These are phyloP conservation scores for Paulownia fortunei DNA, from an alignment of 257 asterid species.

Conservation along the genomic window DNA sequence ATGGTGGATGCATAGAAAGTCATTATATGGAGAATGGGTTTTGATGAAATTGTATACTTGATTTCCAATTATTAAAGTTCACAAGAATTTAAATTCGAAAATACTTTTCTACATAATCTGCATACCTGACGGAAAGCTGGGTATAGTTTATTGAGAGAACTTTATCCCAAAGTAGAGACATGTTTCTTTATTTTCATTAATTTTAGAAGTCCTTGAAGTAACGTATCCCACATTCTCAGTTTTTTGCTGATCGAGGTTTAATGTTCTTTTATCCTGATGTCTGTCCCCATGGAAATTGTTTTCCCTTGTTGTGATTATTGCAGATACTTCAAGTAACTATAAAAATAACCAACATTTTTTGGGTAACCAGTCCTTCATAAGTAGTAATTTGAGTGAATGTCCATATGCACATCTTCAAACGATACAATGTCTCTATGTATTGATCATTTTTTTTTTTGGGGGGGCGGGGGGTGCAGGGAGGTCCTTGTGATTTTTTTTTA, in stretches of 20 bases:
- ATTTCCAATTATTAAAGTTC: neutral
- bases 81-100: neutral
- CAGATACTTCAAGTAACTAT: constrained; percentile 1
- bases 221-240: neutral
- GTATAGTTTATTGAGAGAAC: neutral
- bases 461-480: neutral
- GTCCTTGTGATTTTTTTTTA: neutral
- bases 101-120: neutral
- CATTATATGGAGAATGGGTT: neutral
- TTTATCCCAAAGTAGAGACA: neutral
- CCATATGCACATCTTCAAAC: constrained; percentile 10
- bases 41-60: neutral
- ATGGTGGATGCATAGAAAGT: neutral
- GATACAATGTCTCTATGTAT: neutral
- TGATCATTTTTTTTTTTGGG: neutral
- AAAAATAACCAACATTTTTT: neutral
- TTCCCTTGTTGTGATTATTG: neutral
- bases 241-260: neutral
- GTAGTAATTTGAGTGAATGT: neutral
- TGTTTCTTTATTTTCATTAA: constrained; percentile 4
- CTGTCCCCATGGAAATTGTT: neutral
- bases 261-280: neutral
- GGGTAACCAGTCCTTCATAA: neutral
- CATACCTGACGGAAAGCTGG: constrained; percentile 2
- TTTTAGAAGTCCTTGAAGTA: constrained; percentile 11